Percentiles rank a stretch among this genome's conserved stretches.
phyloP scores from a whole-genome alignment of 805 yeast genomes.

The Starmerella sirachaensis region DNA sequence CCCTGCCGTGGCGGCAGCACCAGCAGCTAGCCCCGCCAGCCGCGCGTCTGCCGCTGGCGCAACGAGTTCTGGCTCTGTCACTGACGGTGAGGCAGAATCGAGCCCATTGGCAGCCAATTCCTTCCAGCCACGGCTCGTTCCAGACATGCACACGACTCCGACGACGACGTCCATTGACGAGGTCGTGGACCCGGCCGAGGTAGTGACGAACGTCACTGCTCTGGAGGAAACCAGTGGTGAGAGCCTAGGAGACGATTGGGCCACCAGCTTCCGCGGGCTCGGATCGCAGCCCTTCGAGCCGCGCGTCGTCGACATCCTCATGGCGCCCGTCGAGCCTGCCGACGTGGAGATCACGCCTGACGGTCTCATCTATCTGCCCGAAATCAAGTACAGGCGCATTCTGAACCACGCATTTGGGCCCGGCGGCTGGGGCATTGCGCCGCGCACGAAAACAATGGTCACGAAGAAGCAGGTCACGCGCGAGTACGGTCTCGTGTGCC shows the following conservation, averaged over 20 bases:
- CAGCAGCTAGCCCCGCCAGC: neutral
- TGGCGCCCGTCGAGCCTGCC: slow-evolving; percentile 47
- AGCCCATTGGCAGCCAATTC: neutral
- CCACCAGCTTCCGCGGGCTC: slow-evolving; percentile 74
- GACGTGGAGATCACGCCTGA: slow-evolving; percentile 95
- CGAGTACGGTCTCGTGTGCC: slow-evolving; percentile 78
- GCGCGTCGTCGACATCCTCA: slow-evolving; percentile 46
- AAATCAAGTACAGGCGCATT: slow-evolving; percentile 85
- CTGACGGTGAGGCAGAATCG: neutral
- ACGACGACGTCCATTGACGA: slow-evolving; percentile 8
- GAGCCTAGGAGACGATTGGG: slow-evolving; percentile 46
- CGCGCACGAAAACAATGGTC: slow-evolving; percentile 72
- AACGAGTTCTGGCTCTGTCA: neutral
- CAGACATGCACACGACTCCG: slow-evolving; percentile 2
- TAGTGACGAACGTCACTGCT: slow-evolving; percentile 8
- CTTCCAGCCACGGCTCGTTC: slow-evolving; percentile 4
- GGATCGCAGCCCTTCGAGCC: slow-evolving; percentile 66
- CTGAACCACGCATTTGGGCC: slow-evolving; percentile 91
- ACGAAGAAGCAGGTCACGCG: slow-evolving; percentile 68
- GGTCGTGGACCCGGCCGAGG: slow-evolving; percentile 4
- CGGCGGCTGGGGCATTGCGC: slow-evolving; percentile 98
- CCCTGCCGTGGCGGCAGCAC: neutral
- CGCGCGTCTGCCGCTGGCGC: neutral
- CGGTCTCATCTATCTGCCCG: slow-evolving; percentile 83
- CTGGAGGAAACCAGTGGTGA: slow-evolving; percentile 7